Evolutionary conservation across 225 moss, liverwort and hornwort genomes (phyloP).

Genomic region (Rhytidiadelphus loreus): DNA sequence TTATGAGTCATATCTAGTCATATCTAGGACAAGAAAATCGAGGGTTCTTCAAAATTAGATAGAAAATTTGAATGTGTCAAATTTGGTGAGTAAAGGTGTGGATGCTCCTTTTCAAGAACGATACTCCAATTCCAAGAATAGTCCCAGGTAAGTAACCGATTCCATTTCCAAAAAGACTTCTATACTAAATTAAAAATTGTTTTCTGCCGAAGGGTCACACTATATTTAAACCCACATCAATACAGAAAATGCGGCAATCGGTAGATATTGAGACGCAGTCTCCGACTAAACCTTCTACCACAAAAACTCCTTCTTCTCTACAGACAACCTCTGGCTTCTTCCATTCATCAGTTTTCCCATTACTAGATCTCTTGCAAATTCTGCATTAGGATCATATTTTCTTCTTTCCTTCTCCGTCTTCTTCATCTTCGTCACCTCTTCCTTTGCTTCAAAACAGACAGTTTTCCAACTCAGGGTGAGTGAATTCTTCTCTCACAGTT

Average conservation of each 20-base stretch:
- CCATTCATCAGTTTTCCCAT: background rate
- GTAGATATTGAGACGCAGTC: background rate
- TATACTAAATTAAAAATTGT: background rate
- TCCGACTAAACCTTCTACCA: background rate
- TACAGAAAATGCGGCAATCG: background rate
- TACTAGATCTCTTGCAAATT: background rate
- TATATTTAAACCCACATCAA: background rate
- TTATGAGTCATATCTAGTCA: background rate
- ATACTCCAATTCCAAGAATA: too few relatives aligned
- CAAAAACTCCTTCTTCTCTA: background rate
- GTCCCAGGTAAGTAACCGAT: background rate
- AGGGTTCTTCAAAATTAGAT: background rate
- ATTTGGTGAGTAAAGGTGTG: background rate
- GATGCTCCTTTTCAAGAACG: background rate
- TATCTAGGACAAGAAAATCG: fast-evolving
- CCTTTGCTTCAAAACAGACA: background rate
- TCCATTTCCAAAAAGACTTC: background rate
- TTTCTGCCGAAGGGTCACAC: background rate
- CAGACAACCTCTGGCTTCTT: background rate
- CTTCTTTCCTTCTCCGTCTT: too few relatives aligned
- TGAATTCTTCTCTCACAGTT: background rate
- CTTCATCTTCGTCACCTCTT: background rate
- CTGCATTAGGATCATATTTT: background rate
- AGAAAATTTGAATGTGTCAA: background rate
- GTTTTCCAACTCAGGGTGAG: background rate